Evolutionary conservation across 495 filamentous ascomycete species (phyloP), one percentile per base, ranked within the genome.

Genomic region (Aspergillus steynii): DNA sequence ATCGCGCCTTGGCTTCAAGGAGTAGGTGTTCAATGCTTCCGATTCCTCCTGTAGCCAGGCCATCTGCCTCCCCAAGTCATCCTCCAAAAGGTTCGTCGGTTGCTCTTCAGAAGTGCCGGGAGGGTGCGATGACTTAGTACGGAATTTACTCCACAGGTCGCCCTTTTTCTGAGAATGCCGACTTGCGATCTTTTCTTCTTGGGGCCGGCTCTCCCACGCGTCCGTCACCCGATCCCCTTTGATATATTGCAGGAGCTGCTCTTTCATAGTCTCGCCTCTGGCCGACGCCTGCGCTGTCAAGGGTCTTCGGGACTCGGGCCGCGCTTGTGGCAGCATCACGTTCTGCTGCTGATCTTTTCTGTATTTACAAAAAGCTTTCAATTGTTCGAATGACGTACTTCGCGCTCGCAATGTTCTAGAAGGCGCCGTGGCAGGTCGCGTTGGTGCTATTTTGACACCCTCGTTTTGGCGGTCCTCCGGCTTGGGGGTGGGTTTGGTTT

Each of bases 201-300:
- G 62, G 31, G 65, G 57, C n/a, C 69, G 65, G 48, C 29, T 68
- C 29, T 77, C 74, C 74, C 74, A 79, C 1, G 71, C 67, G 14
- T 79, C 74, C n/a, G 71, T 57, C 9, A 76, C 76, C n/a, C 70
- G 68, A 58, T 79, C 76, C 3, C 72, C 73, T 37, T 72, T 77
- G 29, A 79, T 65, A 61, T 71, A 79, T 9, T 76, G 74, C 53
- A 68, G 64, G 29, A 79, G 65, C 58, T 79, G 76, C 6, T 71
- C 65, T 65, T 73, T 77, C 69, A 79, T 68, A 4, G 63, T 70
- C 7, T 79, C 71, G 2, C 55, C 56, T 50, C 60, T 64, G 8
- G 57, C 31, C 9, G 61, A 57, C 58, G 55, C 34, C 56, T 65
- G 59, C 15, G 59, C 32, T 25, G 60, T 42, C 10, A 25, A 34